These are phyloP conservation scores for Polychaeton citri DNA, from an alignment of 2,329 filamentous ascomycete species.

Conservation along the genomic window DNA sequence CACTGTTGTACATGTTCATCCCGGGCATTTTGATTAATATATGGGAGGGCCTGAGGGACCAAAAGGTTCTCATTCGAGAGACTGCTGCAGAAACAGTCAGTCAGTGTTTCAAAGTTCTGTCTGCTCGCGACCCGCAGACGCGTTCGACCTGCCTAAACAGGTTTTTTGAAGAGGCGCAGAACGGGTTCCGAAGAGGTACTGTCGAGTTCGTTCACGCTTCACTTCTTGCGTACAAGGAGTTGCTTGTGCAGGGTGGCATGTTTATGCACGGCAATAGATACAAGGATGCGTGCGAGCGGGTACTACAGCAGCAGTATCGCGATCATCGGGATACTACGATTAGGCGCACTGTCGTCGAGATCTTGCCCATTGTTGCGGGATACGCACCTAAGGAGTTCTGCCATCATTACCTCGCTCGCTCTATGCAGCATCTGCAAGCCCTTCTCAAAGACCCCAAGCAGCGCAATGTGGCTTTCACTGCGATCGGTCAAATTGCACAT, in stretches of 20 bases:
- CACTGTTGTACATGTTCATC: slow-evolving; percentile 89
- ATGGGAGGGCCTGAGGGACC: slow-evolving; percentile 85
- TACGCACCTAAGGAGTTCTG: slow-evolving; percentile 89
- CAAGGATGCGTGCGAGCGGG: slow-evolving; percentile 80
- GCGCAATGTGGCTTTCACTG: slow-evolving; percentile 83
- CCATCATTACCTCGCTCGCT: slow-evolving; percentile 75
- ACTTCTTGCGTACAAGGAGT: slow-evolving; percentile 78
- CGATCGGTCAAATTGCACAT: slow-evolving; percentile 91
- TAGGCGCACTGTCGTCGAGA: slow-evolving; percentile 73
- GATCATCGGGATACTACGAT: slow-evolving; percentile 84
- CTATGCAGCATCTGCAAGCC: slow-evolving; percentile 90
- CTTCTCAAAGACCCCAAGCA: slow-evolving; percentile 94
- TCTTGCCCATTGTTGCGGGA: slow-evolving; percentile 84
- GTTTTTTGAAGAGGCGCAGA: slow-evolving; percentile 75
- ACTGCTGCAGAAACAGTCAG: slow-evolving; percentile 88
- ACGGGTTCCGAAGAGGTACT: slow-evolving; percentile 65
- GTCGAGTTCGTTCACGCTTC: slow-evolving; percentile 91
- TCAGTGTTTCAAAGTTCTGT: slow-evolving; percentile 90
- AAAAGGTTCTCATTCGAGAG: slow-evolving; percentile 79
- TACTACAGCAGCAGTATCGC: slow-evolving; percentile 62
- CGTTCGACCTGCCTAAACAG: slow-evolving; percentile 79
- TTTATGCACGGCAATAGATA: slow-evolving; percentile 92
- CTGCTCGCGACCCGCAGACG: slow-evolving; percentile 78
- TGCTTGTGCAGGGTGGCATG: slow-evolving; percentile 92
- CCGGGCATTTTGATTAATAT: slow-evolving; percentile 92